A percentile compares a stretch with the other conserved stretches of the same genome.
Conservation (phyloP, 371 early-diverging fungal genomes). For the Pancytospora epiphaga region DNA sequence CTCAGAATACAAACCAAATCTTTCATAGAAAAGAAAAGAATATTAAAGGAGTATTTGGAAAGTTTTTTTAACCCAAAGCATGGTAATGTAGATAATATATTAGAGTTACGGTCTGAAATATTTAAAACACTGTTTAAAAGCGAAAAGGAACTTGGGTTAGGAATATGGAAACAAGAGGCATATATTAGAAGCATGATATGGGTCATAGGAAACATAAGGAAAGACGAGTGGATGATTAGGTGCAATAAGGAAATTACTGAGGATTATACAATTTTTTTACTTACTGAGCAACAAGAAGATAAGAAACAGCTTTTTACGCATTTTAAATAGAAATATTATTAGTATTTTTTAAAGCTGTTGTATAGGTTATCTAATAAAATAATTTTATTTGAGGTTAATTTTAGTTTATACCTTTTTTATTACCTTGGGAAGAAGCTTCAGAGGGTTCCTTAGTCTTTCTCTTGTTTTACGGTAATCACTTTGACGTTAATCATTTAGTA, state of each 20-base stretch:
- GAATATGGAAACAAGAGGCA: background rate
- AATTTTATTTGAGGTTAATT: too few relatives aligned
- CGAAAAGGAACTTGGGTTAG: background rate
- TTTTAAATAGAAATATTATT: conserved; percentile 15
- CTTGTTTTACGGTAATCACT: too few relatives aligned
- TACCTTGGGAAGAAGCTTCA: too few relatives aligned
- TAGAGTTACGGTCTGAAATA: conserved; percentile 17
- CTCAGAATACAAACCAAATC: conserved; percentile 1
- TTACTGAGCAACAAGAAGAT: conserved; percentile 11
- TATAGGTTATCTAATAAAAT: too few relatives aligned
- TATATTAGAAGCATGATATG: conserved; percentile 6
- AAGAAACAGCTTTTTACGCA: conserved; percentile 3
- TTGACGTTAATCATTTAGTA: too few relatives aligned
- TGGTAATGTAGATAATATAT: background rate
- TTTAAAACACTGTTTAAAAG: background rate
- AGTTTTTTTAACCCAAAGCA: background rate
- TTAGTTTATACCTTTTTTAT: too few relatives aligned
- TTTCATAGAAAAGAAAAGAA: conserved; percentile 11
- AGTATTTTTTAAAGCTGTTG: too few relatives aligned
- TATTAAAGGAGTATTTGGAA: conserved; percentile 5
- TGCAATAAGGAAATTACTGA: conserved; percentile 25
- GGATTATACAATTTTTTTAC: conserved; percentile 6
- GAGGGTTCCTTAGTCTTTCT: too few relatives aligned
- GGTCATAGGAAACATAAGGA: conserved; percentile 11
- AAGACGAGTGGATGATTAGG: background rate